Base-by-base conservation (phyloP, 768 basidiomycete genomes). In the Boletus fagicola region DNA sequence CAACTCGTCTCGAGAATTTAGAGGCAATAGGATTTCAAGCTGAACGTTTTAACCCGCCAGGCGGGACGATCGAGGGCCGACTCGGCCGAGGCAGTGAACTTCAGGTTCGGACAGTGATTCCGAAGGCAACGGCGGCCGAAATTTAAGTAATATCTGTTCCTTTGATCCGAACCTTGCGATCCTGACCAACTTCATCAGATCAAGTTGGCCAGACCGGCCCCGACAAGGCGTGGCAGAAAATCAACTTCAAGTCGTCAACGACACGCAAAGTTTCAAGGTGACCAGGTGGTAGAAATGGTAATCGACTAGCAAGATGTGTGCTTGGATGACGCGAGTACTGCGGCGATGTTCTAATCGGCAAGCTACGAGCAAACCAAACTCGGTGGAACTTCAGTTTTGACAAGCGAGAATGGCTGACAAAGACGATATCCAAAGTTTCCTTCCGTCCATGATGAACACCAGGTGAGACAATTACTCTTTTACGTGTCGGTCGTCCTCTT, bases 401-500 rank as follows among this genome's bases (percentile, higher is more conserved):
- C 7, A 54, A 15, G 39, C 28, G 33, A 43, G 40, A 10, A 36
- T 12, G 33, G 46, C 48, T 51, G 50, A 59, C 58, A 48, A 58
- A 58, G 40, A 31, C 12, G 28, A 28, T n/a, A 20, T 40, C n/a
- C 36, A 20, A 39, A n/a, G 8, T 30, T 3, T 28, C 20, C 47
- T 59, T 50, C 45, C 58, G 13, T 38, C 44, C 46, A 30, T 10
- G 44, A 49, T 33, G 31, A 38, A 58, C 20, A 49, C 20, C 49
- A 40, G 56, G 64, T 35, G 65, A 38, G 13, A 30, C 13, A 13
- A 51, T 66, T 56, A 33, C 55, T 49, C 22, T 50, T 58, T 63
- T 64, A 20, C 8, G 38, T 24, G 9, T 3, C 40, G 44, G 35
- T n/a, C 42, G n/a, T 46, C 30, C 50, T 35, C 36, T 43, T 58